Conservation (phyloP, 176 grass and related monocot genomes). For the Thinopyrum elongatum region DNA sequence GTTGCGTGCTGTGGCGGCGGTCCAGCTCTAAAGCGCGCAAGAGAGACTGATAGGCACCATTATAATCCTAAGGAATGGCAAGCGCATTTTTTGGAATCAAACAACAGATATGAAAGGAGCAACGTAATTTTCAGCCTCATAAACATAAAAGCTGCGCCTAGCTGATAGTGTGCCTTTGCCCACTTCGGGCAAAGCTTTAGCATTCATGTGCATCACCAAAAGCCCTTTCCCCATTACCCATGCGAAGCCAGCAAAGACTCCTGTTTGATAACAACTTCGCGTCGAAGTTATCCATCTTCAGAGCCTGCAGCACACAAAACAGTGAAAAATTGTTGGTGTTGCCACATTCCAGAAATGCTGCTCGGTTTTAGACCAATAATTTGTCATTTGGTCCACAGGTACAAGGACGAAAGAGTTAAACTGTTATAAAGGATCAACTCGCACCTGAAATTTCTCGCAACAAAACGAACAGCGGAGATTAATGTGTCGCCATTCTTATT, state of each 20-base stretch:
- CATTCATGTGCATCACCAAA: constrained; percentile 26
- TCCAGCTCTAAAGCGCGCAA: too few relatives aligned
- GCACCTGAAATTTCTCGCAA: too few relatives aligned
- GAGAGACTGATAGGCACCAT: too few relatives aligned
- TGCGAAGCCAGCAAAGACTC: constrained; percentile 44
- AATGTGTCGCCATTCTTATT: too few relatives aligned
- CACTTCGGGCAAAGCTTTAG: constrained; percentile 15
- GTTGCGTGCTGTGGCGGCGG: too few relatives aligned
- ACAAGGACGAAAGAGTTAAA: neutral
- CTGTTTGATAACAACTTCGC: constrained; percentile 38
- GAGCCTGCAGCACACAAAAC: constrained; percentile 19
- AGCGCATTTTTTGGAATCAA: neutral
- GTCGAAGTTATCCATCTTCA: constrained; percentile 28
- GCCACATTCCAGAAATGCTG: neutral
- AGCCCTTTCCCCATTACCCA: constrained; percentile 39
- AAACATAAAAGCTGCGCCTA: constrained; percentile 23
- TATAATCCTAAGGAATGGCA: too few relatives aligned
- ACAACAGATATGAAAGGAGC: neutral
- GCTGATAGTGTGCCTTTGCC: constrained; percentile 35
- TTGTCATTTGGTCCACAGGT: neutral
- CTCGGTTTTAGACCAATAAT: neutral
- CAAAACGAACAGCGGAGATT: too few relatives aligned
- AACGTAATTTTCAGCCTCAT: constrained; percentile 1
- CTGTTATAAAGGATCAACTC: neutral
- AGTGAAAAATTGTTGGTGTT: neutral